phyloP scores from a whole-genome alignment of 768 basidiomycete species.

The Gloeopeniophorella convolvens region DNA sequence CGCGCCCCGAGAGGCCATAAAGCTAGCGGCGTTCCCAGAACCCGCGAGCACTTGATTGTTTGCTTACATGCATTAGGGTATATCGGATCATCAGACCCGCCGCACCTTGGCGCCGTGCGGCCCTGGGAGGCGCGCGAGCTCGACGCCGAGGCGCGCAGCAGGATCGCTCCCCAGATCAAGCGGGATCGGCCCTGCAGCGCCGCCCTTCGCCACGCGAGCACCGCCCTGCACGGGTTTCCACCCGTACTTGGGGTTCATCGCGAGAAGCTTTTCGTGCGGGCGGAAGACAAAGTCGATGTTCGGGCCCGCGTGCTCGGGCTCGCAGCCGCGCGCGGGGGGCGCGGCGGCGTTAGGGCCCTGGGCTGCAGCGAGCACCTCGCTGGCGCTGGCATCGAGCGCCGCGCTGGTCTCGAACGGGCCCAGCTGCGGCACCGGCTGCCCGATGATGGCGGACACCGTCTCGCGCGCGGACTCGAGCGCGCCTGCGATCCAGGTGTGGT shows the following conservation, averaged over 20 bases:
- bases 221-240: neutral
- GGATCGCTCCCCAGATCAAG: neutral
- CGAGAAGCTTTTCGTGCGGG: neutral
- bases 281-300: neutral
- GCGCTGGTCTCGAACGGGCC: neutral
- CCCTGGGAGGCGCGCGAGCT: conserved; percentile 3
- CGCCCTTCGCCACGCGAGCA: neutral
- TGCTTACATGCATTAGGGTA: too few relatives aligned
- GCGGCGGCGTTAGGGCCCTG: too few relatives aligned
- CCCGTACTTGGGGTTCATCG: neutral
- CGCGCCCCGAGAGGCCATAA: too few relatives aligned
- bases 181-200: neutral
- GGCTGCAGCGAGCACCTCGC: too few relatives aligned
- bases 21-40: too few relatives aligned
- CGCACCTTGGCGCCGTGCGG: neutral
- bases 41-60: too few relatives aligned
- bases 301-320: neutral
- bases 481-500: conserved; percentile 28
- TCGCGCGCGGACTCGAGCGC: conserved; percentile 21
- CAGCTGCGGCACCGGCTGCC: neutral
- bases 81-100: too few relatives aligned
- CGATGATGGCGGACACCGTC: conserved; percentile 9
- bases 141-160: neutral
- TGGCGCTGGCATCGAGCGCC: neutral
- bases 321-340: neutral